Conservation (phyloP, 345 rosid species). For the Citrus glauca region DNA sequence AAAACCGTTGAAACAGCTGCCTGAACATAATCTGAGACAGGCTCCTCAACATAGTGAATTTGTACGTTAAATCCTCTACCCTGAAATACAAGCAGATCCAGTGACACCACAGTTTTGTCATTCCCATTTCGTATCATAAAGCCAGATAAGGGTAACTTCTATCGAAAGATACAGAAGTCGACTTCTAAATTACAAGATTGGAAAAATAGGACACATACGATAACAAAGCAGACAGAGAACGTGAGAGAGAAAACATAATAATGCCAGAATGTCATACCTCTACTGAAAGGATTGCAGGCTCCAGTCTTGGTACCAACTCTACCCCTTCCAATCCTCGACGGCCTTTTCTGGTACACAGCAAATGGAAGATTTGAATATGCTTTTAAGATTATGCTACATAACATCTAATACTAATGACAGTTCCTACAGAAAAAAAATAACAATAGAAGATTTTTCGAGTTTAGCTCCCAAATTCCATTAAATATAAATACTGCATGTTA, state of each 20-base stretch:
- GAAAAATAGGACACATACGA: neutral
- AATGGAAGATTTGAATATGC: conserved; percentile 6
- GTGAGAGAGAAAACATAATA: neutral
- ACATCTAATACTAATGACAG: neutral
- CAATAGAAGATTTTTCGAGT: neutral
- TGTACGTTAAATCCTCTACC: conserved; percentile 93
- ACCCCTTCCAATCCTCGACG: conserved; percentile 45
- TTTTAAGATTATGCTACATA: neutral
- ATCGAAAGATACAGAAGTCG: neutral
- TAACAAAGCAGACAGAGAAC: neutral
- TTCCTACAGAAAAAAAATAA: neutral
- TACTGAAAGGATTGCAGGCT: conserved; percentile 89
- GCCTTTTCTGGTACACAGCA: conserved; percentile 41
- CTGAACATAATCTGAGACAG: conserved; percentile 80
- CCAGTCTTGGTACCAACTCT: conserved; percentile 44
- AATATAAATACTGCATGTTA: neutral
- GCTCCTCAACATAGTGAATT: conserved; percentile 78
- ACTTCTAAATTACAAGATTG: neutral
- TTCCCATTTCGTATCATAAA: neutral
- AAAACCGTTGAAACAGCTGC: conserved; percentile 74
- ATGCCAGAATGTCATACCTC: conserved; percentile 50
- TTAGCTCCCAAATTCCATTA: neutral
- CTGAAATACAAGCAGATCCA: conserved; percentile 34
- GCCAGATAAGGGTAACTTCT: neutral
- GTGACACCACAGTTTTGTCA: conserved; percentile 1